Conservation (phyloP, 2,329 filamentous ascomycete species). For the Colletotrichum cuscutae region DNA sequence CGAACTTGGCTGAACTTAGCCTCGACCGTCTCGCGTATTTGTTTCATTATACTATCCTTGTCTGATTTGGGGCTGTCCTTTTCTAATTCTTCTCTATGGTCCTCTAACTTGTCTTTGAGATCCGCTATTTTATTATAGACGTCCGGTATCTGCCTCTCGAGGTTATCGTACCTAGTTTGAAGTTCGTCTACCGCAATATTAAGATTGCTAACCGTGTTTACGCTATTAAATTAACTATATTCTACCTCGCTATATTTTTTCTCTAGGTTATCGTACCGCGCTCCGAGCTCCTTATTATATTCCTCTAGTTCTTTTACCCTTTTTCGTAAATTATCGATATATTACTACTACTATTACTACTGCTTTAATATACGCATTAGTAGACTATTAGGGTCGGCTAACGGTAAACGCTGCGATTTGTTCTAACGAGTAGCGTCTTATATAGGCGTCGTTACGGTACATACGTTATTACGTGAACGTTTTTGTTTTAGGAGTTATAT, state of each 20-base stretch:
- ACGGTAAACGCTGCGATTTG: neutral
- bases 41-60: neutral
- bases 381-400: neutral
- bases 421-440: neutral
- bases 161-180: neutral
- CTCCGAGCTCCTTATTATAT: neutral
- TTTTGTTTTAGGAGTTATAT: neutral
- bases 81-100: neutral
- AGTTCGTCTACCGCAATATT: neutral
- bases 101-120: neutral
- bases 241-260: neutral
- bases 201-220: neutral
- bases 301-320: neutral
- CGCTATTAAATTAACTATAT: neutral
- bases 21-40: neutral
- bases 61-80: neutral
- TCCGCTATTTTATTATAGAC: neutral
- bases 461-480: neutral
- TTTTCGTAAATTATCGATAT: neutral
- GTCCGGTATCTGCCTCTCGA: neutral
- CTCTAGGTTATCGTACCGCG: conserved; percentile 1
- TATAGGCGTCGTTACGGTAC: conserved; percentile 2
- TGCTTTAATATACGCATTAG: neutral
- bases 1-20: neutral
- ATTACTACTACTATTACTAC: neutral